Conservation (phyloP, 495 filamentous ascomycete species). For the Penicillium egyptiacum region DNA sequence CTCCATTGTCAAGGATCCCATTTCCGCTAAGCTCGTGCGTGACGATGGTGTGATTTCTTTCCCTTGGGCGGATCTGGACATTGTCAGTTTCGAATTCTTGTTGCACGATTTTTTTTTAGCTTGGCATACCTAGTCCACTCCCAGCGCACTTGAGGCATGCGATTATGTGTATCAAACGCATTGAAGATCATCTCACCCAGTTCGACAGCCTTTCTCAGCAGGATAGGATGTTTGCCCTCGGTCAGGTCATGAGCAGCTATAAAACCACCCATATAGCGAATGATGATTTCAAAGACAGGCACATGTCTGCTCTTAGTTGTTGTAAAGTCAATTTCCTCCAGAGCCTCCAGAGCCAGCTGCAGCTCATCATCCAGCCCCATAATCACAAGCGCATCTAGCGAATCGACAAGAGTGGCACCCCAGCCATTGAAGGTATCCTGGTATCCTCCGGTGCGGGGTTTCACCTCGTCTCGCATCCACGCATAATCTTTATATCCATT, state of each 20-base stretch:
- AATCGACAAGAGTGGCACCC: constrained; percentile 61
- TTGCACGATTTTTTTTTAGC: background rate
- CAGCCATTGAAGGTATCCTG: constrained; percentile 60
- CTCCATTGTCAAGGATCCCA: constrained; percentile 86
- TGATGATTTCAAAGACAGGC: constrained; percentile 85
- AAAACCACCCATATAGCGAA: constrained; percentile 82
- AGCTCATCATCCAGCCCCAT: constrained; percentile 63
- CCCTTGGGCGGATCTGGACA: constrained; percentile 36
- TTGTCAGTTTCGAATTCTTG: constrained; percentile 13
- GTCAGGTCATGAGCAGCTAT: constrained; percentile 82
- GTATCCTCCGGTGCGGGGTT: constrained; percentile 58
- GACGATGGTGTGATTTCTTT: constrained; percentile 40
- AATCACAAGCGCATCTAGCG: constrained; percentile 62
- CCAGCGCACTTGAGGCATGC: constrained; percentile 75
- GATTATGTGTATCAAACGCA: constrained; percentile 92
- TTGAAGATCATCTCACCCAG: constrained; percentile 85
- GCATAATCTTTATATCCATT: constrained; percentile 72
- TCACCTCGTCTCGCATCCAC: constrained; percentile 77
- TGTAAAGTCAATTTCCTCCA: constrained; percentile 56
- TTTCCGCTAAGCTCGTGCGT: constrained; percentile 66
- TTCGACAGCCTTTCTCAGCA: constrained; percentile 84
- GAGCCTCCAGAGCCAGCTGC: constrained; percentile 54
- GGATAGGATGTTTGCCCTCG: constrained; percentile 57
- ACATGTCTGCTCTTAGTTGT: constrained; percentile 53
- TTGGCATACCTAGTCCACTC: constrained; percentile 43